Evolutionary conservation across 2,329 filamentous ascomycete genomes (phyloP).

Genomic region (Alternaria sp.): DNA sequence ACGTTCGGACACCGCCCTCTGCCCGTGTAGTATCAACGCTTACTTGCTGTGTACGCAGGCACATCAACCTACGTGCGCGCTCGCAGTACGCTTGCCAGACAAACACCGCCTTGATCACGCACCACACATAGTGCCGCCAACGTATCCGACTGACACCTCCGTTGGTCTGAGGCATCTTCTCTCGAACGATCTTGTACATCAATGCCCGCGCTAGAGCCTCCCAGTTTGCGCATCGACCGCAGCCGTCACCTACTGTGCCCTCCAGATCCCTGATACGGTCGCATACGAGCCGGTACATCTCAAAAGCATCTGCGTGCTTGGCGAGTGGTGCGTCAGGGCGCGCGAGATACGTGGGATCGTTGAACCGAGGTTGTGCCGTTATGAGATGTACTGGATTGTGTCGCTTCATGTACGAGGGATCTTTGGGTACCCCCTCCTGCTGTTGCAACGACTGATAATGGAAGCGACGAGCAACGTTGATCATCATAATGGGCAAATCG

Average conservation of each 20-base stretch:
- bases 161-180: not conserved
- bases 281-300: not conserved
- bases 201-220: not conserved
- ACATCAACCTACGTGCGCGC: not conserved
- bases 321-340: not conserved
- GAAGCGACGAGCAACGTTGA: not conserved
- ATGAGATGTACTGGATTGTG: not conserved
- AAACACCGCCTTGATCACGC: not conserved
- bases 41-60: not conserved
- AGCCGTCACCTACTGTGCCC: not conserved
- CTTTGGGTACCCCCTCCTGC: not conserved
- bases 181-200: not conserved
- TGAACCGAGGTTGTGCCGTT: not conserved
- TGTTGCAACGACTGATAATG: not conserved
- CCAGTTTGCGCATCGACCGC: not conserved
- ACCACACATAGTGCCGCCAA: not conserved
- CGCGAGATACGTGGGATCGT: not conserved
- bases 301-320: not conserved
- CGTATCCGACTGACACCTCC: not conserved
- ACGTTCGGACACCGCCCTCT: not conserved
- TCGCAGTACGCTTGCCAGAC: slow-evolving; percentile 2
- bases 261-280: not conserved
- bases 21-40: not conserved
- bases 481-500: not conserved
- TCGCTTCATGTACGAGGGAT: not conserved